A percentile compares a stretch with the other conserved stretches of the same genome.
These are phyloP conservation scores for Blastomyces silverae DNA, from an alignment of 2,329 filamentous ascomycete genomes.

Conservation along the genomic window DNA sequence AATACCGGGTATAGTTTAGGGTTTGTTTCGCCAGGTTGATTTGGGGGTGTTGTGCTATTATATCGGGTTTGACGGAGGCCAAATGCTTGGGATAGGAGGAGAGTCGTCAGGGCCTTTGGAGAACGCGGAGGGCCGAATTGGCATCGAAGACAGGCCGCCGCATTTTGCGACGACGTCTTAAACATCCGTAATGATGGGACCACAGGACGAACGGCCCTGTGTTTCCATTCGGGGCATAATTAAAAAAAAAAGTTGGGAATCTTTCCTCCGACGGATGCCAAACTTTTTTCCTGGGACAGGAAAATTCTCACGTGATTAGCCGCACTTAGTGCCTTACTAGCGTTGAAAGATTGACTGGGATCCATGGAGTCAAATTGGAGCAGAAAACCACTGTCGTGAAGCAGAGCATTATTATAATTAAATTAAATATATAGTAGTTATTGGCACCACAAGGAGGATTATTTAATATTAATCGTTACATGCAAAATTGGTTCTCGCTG, in stretches of 20 bases:
- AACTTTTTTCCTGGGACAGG: constrained; percentile 6
- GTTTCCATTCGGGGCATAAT: background rate
- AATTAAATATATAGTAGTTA: too few relatives aligned
- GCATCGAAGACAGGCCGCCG: constrained; percentile 24
- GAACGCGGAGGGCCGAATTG: constrained; percentile 17
- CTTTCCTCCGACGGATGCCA: background rate
- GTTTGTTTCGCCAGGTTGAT: background rate
- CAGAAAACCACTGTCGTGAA: background rate
- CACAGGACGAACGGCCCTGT: constrained; percentile 8
- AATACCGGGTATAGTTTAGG: constrained; percentile 2
- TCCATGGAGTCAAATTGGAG: background rate
- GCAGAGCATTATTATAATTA: background rate
- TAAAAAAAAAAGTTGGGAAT: background rate
- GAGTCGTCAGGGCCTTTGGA: constrained; percentile 1
- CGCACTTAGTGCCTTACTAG: background rate
- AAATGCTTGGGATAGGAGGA: background rate
- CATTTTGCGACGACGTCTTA: constrained; percentile 23
- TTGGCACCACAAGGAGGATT: too few relatives aligned
- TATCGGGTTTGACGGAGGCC: constrained; percentile 8
- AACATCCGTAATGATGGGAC: constrained; percentile 25
- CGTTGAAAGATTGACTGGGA: background rate
- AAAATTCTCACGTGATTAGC: background rate
- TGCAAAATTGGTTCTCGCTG: background rate
- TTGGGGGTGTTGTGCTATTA: background rate
- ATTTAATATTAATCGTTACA: background rate